Conservation (phyloP, 2,329 filamentous ascomycete species). For the Colletotrichum godetiae region DNA sequence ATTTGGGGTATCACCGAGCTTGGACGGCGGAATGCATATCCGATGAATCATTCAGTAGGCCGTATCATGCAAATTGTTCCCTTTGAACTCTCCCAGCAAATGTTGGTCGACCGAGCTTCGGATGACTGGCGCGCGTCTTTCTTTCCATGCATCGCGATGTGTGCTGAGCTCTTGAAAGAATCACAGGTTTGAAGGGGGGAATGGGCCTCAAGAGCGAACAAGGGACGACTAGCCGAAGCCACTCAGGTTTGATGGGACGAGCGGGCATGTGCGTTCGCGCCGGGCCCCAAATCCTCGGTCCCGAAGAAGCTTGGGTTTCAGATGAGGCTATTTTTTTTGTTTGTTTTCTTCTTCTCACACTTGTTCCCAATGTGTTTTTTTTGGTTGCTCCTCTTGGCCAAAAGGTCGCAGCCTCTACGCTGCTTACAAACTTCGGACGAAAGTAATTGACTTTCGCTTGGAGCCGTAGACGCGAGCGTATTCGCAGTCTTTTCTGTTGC, state of each 20-base stretch:
- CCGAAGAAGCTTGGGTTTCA: slow-evolving; percentile 16
- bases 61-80: background rate
- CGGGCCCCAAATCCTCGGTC: slow-evolving; percentile 13
- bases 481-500: background rate
- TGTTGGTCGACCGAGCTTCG: background rate
- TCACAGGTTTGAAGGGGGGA: background rate
- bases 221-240: slow-evolving; percentile 2
- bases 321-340: slow-evolving; percentile 2
- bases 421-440: background rate
- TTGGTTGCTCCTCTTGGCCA: background rate
- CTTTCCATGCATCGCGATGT: background rate
- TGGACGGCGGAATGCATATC: background rate
- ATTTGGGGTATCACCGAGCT: background rate
- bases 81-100: background rate
- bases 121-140: background rate
- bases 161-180: background rate
- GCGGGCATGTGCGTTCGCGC: slow-evolving; percentile 9
- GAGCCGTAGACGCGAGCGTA: background rate
- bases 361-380: background rate
- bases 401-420: background rate
- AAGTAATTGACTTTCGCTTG: slow-evolving; percentile 27
- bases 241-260: slow-evolving; percentile 6
- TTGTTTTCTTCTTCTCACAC: background rate
- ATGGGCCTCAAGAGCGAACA: background rate
- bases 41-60: background rate